Conservation (phyloP, 345 rosid species). For the Heritiera fomes region DNA sequence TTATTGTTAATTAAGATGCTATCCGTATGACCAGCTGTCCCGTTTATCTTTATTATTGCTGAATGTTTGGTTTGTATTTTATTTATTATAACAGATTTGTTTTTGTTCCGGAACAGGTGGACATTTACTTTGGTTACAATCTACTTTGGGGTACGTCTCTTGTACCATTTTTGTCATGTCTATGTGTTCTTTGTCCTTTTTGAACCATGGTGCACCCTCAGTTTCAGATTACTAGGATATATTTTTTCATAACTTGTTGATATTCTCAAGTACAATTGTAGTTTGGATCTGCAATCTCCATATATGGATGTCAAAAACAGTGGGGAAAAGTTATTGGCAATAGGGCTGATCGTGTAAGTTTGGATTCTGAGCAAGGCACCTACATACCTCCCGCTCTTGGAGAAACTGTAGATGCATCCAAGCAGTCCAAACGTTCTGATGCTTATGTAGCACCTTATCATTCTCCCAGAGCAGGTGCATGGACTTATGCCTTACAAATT, state of each 20-base stretch:
- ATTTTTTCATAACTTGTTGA: constrained; percentile 19
- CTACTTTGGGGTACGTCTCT: constrained; percentile 73
- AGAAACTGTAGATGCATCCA: constrained; percentile 32
- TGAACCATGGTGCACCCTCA: not conserved
- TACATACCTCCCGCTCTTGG: constrained; percentile 48
- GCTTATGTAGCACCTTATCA: constrained; percentile 30
- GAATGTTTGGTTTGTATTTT: not conserved
- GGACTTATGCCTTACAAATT: constrained; percentile 65
- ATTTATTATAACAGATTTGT: constrained; percentile 1
- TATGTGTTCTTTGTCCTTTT: constrained; percentile 11
- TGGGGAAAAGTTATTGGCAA: constrained; percentile 31
- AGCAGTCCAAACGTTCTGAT: constrained; percentile 36
- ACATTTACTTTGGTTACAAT: constrained; percentile 80
- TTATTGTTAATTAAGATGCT: constrained; percentile 2
- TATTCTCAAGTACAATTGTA: constrained; percentile 37
- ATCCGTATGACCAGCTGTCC: not conserved
- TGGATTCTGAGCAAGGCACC: constrained; percentile 53
- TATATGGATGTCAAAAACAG: constrained; percentile 50
- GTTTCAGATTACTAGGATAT: constrained; percentile 12
- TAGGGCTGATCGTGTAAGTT: constrained; percentile 16
- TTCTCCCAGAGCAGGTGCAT: constrained; percentile 41
- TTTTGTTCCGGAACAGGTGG: constrained; percentile 63
- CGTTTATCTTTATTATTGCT: constrained; percentile 1
- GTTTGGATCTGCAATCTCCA: constrained; percentile 75
- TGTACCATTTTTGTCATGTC: constrained; percentile 22